Percentiles rank a stretch among this genome's conserved stretches.
Conservation (phyloP, 441 rosid species). For the Heliophila coronopifolia region DNA sequence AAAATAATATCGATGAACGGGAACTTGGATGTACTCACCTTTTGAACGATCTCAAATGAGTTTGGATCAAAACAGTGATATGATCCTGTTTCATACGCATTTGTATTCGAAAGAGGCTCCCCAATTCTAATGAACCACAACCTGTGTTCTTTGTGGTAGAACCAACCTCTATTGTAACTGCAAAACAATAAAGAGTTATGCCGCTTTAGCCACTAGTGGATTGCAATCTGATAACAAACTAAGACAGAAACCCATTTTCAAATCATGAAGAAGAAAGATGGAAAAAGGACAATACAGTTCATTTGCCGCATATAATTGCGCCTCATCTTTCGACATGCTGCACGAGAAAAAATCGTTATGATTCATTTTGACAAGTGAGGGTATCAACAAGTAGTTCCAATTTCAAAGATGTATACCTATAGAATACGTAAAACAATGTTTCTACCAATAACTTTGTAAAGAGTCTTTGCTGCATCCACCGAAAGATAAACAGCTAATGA, state of each 20-base stretch:
- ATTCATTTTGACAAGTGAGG: neutral
- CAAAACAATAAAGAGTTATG: conserved; percentile 21
- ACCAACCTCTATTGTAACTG: conserved; percentile 89
- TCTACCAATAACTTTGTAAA: conserved; percentile 64
- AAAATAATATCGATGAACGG: neutral
- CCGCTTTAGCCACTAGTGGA: conserved; percentile 7
- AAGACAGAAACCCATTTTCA: neutral
- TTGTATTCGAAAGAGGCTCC: conserved; percentile 80
- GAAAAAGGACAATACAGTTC: conserved; percentile 74
- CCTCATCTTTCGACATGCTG: conserved; percentile 99
- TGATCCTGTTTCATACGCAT: conserved; percentile 71
- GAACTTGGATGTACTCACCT: conserved; percentile 40
- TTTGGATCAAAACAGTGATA: conserved; percentile 87
- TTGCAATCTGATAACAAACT: neutral
- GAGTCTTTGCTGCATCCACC: conserved; percentile 68
- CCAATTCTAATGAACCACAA: conserved; percentile 73
- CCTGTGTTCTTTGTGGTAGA: conserved; percentile 83
- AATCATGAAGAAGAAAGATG: conserved; percentile 6
- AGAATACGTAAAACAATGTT: conserved; percentile 73
- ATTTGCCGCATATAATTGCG: conserved; percentile 80
- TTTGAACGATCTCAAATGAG: conserved; percentile 62
- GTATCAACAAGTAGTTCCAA: neutral
- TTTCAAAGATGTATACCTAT: conserved; percentile 51
- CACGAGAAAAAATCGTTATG: conserved; percentile 14
- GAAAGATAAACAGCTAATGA: conserved; percentile 10